phyloP scores from a whole-genome alignment of 352 stramenopile species.

The Phytophthora capsici region DNA sequence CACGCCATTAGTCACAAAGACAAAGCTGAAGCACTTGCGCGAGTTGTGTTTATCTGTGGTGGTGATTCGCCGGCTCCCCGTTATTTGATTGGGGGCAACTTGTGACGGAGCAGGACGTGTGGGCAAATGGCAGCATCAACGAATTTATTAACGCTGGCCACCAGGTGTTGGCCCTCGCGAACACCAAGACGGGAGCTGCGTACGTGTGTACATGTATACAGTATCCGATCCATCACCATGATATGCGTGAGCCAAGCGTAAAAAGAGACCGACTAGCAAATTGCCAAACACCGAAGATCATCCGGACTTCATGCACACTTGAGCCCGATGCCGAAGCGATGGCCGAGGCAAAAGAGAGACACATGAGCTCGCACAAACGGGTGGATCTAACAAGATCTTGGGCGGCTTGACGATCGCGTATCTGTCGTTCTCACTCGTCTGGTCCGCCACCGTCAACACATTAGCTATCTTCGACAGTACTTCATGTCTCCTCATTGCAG shows the following conservation, averaged over 20 bases:
- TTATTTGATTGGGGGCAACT: not conserved
- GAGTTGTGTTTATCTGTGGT: not conserved
- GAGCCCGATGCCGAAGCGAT: not conserved
- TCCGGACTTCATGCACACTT: not conserved
- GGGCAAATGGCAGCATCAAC: constrained; percentile 47
- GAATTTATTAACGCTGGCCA: constrained; percentile 49
- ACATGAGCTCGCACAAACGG: constrained; percentile 21
- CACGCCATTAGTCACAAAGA: not conserved
- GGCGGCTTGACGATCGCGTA: constrained; percentile 18
- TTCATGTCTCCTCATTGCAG: constrained; percentile 19
- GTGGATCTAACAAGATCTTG: constrained; percentile 11
- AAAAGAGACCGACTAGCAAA: not conserved
- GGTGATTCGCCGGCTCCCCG: not conserved
- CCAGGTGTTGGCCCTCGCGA: constrained; percentile 51
- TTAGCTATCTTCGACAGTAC: constrained; percentile 29
- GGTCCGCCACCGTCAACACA: constrained; percentile 23
- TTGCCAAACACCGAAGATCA: not conserved
- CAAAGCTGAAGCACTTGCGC: not conserved
- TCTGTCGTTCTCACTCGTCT: constrained; percentile 21
- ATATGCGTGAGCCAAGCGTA: not conserved
- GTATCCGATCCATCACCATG: not conserved
- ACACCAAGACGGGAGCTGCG: constrained; percentile 44
- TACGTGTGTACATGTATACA: too few species aligned
- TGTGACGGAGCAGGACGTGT: constrained; percentile 17
- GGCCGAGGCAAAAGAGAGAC: constrained; percentile 22